Base-by-base conservation (phyloP, 2,329 filamentous ascomycete species). In the Talaromyces amestolkiae region DNA sequence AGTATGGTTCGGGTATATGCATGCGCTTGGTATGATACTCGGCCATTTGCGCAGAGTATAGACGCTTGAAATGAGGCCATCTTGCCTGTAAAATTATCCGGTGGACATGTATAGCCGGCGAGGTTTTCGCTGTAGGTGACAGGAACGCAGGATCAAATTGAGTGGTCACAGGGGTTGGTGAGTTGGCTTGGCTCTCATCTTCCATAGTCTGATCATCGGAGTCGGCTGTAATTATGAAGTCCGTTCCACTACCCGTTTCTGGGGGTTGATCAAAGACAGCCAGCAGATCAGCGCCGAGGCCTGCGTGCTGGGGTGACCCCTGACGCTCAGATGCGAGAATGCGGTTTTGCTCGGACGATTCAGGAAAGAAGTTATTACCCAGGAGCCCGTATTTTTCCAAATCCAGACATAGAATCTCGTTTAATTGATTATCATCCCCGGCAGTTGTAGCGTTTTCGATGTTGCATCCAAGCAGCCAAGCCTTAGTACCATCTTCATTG, bases 1-100 rank as follows among this genome's bases (percentile, higher is more conserved):
- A 89, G 77, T 97, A 98, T 0, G 94, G 93, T 74, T 99, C 96
- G 0, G 95, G 94, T 53, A 99, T 97, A 78, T 99, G 94, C 90
- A 99, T 95, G 77, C 91, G 93, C 73, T 95, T 95, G 17, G 92
- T 95, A 75, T 99, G 95, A 73, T 96, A 99, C 76, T 99, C 95
- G 13, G 91, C 89, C 95, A 99, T 99, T 74, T 97, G 93, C 4
- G 94, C 89, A 61, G 90, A 89, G 81, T 96, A 98, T 2, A 99
- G 83, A 17, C 95, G 90, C 47, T 91, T 89, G 80, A 99, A 99
- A 77, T 99, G 95, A 33, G 95, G 93, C 95, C 95, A 99, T 61
- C 95, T 91, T 22, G 95, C 91, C 76, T 96, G 92, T 9, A 99
- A 84, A 62, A 99, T 97, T 64, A 99, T 89, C 67, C 92, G 92